Conservation (phyloP, 1,284 basidiomycete genomes). For the Stereum hirsutum region DNA sequence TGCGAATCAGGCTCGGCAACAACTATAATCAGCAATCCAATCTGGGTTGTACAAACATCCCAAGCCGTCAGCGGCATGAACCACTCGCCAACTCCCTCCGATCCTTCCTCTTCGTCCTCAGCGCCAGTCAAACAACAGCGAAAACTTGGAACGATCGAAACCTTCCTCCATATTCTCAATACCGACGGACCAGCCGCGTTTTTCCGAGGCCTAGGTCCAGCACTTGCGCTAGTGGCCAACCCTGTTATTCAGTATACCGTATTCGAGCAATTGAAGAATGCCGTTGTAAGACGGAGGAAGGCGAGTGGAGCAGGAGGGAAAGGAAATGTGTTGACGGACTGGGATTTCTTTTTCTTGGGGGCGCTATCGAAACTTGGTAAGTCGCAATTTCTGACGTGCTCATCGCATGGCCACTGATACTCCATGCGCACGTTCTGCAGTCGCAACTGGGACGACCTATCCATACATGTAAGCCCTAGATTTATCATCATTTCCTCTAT, state of each 20-base stretch:
- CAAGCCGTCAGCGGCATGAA: constrained; percentile 68
- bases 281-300: constrained; percentile 52
- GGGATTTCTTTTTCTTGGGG: constrained; percentile 87
- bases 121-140: too few relatives aligned
- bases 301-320: constrained; percentile 25
- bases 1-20: constrained; percentile 71
- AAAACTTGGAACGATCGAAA: too few relatives aligned
- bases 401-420: constrained; percentile 1
- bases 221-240: constrained; percentile 89
- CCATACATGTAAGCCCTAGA: constrained; percentile 69
- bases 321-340: constrained; percentile 57
- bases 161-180: constrained; percentile 63
- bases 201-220: constrained; percentile 95
- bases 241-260: constrained; percentile 89
- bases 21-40: constrained; percentile 86
- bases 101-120: constrained; percentile 18
- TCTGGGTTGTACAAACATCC: constrained; percentile 94
- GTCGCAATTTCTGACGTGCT: constrained; percentile 18
- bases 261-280: constrained; percentile 84
- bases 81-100: constrained; percentile 16
- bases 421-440: too few relatives aligned
- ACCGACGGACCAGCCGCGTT: constrained; percentile 79
- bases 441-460: constrained; percentile 68
- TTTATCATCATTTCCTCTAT: too few relatives aligned
- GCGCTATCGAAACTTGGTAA: constrained; percentile 79